Evolutionary conservation across 2,329 filamentous ascomycete species (phyloP).

Genomic region (Aspergillus jensenii): DNA sequence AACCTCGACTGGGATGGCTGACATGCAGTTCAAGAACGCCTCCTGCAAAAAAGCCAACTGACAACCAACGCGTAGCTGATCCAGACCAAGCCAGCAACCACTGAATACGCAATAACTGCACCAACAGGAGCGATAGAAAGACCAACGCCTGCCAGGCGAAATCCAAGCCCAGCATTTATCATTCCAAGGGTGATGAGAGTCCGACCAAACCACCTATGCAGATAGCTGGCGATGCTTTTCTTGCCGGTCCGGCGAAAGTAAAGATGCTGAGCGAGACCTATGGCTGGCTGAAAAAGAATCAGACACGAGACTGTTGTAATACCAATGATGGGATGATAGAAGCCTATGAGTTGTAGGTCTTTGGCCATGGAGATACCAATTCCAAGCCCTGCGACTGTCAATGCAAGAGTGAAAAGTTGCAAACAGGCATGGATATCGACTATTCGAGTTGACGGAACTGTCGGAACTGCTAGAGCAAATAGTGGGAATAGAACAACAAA

Average conservation of each 20-base stretch:
- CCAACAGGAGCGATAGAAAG: constrained; percentile 29
- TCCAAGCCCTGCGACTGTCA: constrained; percentile 51
- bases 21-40: too few species aligned
- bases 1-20: too few species aligned
- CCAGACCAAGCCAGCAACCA: constrained; percentile 43
- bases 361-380: constrained; percentile 44
- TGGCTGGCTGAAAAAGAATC: constrained; percentile 56
- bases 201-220: constrained; percentile 57
- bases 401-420: constrained; percentile 50
- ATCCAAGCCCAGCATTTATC: constrained; percentile 57
- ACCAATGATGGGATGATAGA: constrained; percentile 54
- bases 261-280: constrained; percentile 53
- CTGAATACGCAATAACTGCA: constrained; percentile 50
- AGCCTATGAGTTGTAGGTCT: too few species aligned
- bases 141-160: constrained; percentile 46
- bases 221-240: constrained; percentile 48
- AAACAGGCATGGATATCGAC: constrained; percentile 12
- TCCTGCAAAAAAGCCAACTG: too few species aligned
- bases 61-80: background rate
- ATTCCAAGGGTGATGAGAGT: constrained; percentile 52
- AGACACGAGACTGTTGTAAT: constrained; percentile 50
- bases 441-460: constrained; percentile 12
- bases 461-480: constrained; percentile 18
- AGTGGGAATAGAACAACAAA: constrained; percentile 24
- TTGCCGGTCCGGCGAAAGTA: constrained; percentile 48